A percentile compares a stretch with the other conserved stretches of the same genome.
Conservation (phyloP, 2,329 filamentous ascomycete species). For the Pseudocercospora vitis region DNA sequence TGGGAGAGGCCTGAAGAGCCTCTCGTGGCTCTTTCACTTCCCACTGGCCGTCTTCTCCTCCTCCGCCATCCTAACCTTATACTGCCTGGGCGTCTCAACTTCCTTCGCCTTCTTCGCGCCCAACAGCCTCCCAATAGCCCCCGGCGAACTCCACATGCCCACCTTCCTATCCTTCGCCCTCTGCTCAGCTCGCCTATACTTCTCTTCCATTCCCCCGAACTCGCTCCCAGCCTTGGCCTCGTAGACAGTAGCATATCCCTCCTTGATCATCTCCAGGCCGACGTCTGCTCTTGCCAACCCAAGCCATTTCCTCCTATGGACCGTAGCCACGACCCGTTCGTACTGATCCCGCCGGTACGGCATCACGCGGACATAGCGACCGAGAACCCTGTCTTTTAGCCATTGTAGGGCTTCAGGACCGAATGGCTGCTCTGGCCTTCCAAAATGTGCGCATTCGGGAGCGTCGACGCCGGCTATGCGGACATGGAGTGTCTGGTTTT, state of each 20-base stretch:
- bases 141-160: constrained; percentile 63
- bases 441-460: constrained; percentile 90
- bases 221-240: constrained; percentile 88
- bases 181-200: constrained; percentile 65
- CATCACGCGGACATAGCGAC: constrained; percentile 75
- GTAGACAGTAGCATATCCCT: constrained; percentile 84
- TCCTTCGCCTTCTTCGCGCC: constrained; percentile 53
- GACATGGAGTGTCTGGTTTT: constrained; percentile 68
- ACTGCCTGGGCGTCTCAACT: constrained; percentile 83
- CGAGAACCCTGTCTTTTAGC: constrained; percentile 70
- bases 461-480: constrained; percentile 91
- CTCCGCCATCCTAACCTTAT: constrained; percentile 64
- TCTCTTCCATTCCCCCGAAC: constrained; percentile 67
- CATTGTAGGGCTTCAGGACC: constrained; percentile 77
- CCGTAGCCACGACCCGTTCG: constrained; percentile 83
- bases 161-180: constrained; percentile 43
- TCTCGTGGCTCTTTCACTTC: background rate
- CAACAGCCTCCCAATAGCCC: constrained; percentile 42
- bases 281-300: constrained; percentile 71
- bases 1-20: too few relatives aligned
- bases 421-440: constrained; percentile 80
- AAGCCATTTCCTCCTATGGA: constrained; percentile 50
- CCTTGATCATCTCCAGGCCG: constrained; percentile 83
- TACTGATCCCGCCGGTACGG: constrained; percentile 89
- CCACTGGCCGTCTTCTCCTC: constrained; percentile 31